Percentiles rank a stretch among this genome's conserved stretches.
phyloP scores from a whole-genome alignment of 2,329 filamentous ascomycete species.

The Grosmannia penicillata region DNA sequence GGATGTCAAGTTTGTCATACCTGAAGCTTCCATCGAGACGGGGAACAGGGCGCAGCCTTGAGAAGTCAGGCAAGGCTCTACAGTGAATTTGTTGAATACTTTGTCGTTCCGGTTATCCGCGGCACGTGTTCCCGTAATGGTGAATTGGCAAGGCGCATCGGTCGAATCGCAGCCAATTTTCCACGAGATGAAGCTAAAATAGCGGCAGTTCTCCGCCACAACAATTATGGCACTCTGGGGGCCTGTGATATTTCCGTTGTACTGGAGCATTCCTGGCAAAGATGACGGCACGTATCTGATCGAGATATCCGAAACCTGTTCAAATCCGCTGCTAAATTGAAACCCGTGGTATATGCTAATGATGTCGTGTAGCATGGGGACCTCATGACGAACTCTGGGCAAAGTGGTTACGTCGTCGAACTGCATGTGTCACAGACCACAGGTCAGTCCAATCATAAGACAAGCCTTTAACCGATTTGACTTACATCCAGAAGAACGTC shows the following conservation, averaged over 20 bases:
- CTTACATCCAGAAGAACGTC: no score
- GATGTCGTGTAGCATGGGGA: conserved; percentile 5
- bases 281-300: conserved; percentile 11
- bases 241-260: no score
- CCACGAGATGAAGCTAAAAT: conserved; percentile 22
- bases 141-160: conserved; percentile 19
- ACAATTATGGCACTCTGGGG: conserved; percentile 14
- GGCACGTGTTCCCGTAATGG: conserved; percentile 18
- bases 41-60: conserved; percentile 16
- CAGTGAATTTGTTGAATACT: conserved; percentile 10
- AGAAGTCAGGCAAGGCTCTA: conserved; percentile 16
- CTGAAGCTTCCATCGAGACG: conserved; percentile 11
- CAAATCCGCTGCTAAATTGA: conserved; percentile 20
- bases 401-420: conserved; percentile 11
- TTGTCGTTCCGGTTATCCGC: background rate
- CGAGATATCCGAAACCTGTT: conserved; percentile 13
- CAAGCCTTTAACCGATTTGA: no score
- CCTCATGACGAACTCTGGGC: background rate
- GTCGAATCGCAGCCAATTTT: conserved; percentile 23
- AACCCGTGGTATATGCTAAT: conserved; percentile 16
- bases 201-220: conserved; percentile 14
- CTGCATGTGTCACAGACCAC: no score
- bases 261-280: conserved; percentile 11
- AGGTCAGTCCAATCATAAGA: no score
- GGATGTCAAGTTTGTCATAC: conserved; percentile 20